Base-by-base conservation (phyloP, 106 monocot species). In the Dendrobium catenatum region DNA sequence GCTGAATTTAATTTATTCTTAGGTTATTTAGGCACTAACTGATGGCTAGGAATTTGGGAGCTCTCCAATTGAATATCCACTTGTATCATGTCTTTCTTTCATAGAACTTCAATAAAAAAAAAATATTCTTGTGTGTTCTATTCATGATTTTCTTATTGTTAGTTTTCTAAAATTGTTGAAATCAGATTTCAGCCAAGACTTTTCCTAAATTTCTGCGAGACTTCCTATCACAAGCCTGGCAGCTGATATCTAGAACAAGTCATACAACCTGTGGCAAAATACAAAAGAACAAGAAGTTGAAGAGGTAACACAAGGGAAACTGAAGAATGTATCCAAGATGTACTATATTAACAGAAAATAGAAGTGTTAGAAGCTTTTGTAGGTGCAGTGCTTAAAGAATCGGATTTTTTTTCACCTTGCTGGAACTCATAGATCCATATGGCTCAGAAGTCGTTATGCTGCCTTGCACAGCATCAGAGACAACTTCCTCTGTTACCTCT, bases 401-500 rank as follows among this genome's bases (percentile, higher is more conserved):
- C 0, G 9, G 27, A 29, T 26, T 15, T 70, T 10, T 64, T 51
- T 76, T 76, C 80, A 99, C 99, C 91, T 99, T 99, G 56, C 27
- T 80, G 76, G 84, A 82, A 54, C 61, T 78, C 86, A 89, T 99
- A 78, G 89, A 70, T 68, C 81, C 89, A 83, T 84, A 87, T 37
- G 84, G 70, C 40, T 89, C 89, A 78, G 90, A 87, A 59, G 81
- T 83, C 31, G 76, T 56, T 9, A 86, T 73, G 72, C 85, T 87
- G 37, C 83, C 85, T 37, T 91, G 92, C 70, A 96, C 93, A 81
- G 88, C 96, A 87, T 89, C 91, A 70, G 84, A 87, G 67, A 98
- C 95, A 78, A 99, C 93, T 79, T 95, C 99, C 56, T 99, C 93
- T 37, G 99, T 95, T 76, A 99, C 86, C 84, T 99, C 99, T 80